Evolutionary conservation across 2,329 filamentous ascomycete genomes (phyloP), one percentile per base, ranked within the genome.

Genomic region (Fusarium nygamai): DNA sequence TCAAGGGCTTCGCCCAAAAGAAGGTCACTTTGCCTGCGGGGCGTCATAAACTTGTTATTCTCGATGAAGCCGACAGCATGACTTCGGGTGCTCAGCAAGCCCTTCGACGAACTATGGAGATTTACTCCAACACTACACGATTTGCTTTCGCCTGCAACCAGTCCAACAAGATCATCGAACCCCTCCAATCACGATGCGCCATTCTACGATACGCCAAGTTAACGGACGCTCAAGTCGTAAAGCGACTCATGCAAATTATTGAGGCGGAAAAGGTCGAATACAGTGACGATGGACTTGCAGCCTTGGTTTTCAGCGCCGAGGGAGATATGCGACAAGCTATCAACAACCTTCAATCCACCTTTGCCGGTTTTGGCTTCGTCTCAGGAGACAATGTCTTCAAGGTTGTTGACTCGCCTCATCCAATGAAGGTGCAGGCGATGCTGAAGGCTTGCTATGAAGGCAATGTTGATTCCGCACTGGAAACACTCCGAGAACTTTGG

Each of bases 141-240:
- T 99, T 99, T 80, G 96, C 96, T 1, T 99, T 99, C 80, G 96
- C 96, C 5, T 99, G 96, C 87, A 99, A 99, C 83, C 94, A 98
- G 86, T 96, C 93, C 72, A 99, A 98, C 86, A 99, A 98, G 85
- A 98, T 99, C 81, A 99, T 99, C 83, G 96, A 99, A 83, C 96
- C 96, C n/a, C 88, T 99, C 59, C 96, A 99, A 83, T 98, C 95
- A 24, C 91, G 96, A 78, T 99, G 96, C 82, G 96, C 96, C 27
- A 98, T 99, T 81, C 89, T 99, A 63, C 92, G 96, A 68, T 99
- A 98, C 83, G 92, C 95, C 38, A 92, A 96, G 64, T 88, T 99
- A 75, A 98, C 96, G 6, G 96, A 99, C 81, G 92, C 90, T 19
- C 96, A 99, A 82, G 91, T 99, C 33, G 94, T 98, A 59, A 95